Base-by-base conservation (phyloP, 139 green algal genomes). In the Tetradesmus obliquus region DNA sequence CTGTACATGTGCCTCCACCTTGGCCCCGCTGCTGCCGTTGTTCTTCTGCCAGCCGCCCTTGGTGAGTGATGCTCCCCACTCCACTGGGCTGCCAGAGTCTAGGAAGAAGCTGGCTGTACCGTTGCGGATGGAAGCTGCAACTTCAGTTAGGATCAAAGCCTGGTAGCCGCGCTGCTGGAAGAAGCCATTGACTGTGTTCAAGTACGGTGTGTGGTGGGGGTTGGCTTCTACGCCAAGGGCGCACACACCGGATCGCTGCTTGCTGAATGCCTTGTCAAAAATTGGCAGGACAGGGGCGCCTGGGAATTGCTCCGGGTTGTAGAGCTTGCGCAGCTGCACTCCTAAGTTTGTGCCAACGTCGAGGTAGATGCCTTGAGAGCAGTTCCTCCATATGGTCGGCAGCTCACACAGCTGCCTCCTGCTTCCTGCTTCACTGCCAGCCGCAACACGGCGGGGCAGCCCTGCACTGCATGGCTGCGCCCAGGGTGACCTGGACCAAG, bases 271-370 rank as follows among this genome's bases (percentile, higher is more conserved):
- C 54, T 24, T 20, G 53, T 87, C 19, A 24, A 74, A 87, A 51
- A 72, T 45, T 24, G 55, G 17, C 6, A 87, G 82, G 15, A 87
- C 82, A 8, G 13, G 0, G 6, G 82, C 82, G 4, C 71, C 13
- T 15, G 51, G 82, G 20, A 87, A 87, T 45, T 87, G 82, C 82
- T 71, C 13, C 5, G 82, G 82, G 53, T 87, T 13, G 53, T 87
- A 87, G 13, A 87, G 57, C 53, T 87, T 87, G 8, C 82, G 82
- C n/a, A 87, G 13, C 19, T 87, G 82, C 53, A 87, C 82, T 5
- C 82, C 82, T 51, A 87, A 9, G 20, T 87, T 87, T 7, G 82
- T 87, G 9, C 82, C 82, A 71, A 87, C 20, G 57, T 87, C 82
- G 8, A 87, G 53, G 53, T 87, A 87, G 45, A 87, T 72, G 45